Evolutionary conservation across 1,284 basidiomycete species (phyloP).

Genomic region (Malassezia equina): DNA sequence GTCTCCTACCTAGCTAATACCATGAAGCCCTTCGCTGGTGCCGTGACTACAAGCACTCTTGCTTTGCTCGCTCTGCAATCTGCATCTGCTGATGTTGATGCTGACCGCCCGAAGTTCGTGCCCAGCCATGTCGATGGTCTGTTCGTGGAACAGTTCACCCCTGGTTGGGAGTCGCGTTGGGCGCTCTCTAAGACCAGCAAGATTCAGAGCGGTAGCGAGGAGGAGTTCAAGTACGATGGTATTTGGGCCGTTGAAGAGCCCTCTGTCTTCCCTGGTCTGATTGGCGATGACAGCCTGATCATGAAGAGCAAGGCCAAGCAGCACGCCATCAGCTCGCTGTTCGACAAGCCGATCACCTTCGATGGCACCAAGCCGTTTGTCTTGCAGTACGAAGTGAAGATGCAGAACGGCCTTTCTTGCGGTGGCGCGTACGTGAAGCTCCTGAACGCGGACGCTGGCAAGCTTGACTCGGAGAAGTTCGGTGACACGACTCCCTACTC

Average conservation of each 20-base stretch:
- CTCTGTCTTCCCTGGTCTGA: constrained; percentile 55
- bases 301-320: constrained; percentile 74
- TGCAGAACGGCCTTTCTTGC: constrained; percentile 97
- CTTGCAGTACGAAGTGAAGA: constrained; percentile 90
- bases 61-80: constrained; percentile 1
- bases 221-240: constrained; percentile 79
- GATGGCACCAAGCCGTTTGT: constrained; percentile 71
- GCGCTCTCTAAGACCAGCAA: constrained; percentile 92
- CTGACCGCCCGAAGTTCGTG: constrained; percentile 51
- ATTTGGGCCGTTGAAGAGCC: constrained; percentile 94
- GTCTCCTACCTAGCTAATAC: background rate
- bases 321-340: constrained; percentile 93
- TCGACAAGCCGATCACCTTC: constrained; percentile 68
- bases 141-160: constrained; percentile 94
- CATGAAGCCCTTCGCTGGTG: constrained; percentile 13
- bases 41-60: constrained; percentile 6
- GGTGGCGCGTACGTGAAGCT: constrained; percentile 99
- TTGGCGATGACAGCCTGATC: constrained; percentile 48
- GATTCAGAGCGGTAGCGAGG: constrained; percentile 50
- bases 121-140: constrained; percentile 73
- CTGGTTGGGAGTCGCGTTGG: constrained; percentile 84
- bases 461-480: constrained; percentile 41
- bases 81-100: background rate
- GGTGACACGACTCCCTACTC: constrained; percentile 47
- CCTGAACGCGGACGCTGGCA: constrained; percentile 53